These are phyloP conservation scores for Neonectria faginata DNA, from an alignment of 2,329 filamentous ascomycete species.

Conservation along the genomic window DNA sequence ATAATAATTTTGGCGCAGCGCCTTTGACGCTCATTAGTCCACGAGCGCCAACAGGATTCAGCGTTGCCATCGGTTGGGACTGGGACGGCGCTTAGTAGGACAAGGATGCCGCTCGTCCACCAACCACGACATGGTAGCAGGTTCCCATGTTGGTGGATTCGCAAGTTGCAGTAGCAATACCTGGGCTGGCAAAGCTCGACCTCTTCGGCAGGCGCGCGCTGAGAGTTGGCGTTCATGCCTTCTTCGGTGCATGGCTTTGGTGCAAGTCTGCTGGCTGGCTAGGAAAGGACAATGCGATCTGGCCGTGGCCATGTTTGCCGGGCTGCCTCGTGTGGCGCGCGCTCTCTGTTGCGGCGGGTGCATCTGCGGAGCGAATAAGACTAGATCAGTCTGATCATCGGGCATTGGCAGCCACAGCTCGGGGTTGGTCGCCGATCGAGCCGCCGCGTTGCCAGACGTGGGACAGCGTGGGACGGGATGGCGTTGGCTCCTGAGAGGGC, in stretches of 20 bases:
- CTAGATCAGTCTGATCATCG: slow-evolving; percentile 28
- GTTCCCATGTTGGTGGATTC: slow-evolving; percentile 13
- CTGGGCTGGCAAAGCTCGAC: slow-evolving; percentile 13
- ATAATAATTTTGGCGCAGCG: slow-evolving; percentile 29
- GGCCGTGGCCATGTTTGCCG: slow-evolving; percentile 18
- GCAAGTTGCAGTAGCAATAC: slow-evolving; percentile 19
- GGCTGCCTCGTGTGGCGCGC: slow-evolving; percentile 30
- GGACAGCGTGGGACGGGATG: slow-evolving; percentile 24
- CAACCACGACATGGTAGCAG: slow-evolving; percentile 12
- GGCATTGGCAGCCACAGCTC: slow-evolving; percentile 26
- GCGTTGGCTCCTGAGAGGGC: slow-evolving; percentile 12
- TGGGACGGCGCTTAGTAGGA: slow-evolving; percentile 36
- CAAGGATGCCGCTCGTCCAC: slow-evolving; percentile 24
- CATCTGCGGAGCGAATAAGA: slow-evolving; percentile 18
- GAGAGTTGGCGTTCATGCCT: slow-evolving; percentile 9
- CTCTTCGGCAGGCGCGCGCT: slow-evolving; percentile 23
- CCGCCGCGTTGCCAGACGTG: slow-evolving; percentile 13
- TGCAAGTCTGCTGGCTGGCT: slow-evolving; percentile 20
- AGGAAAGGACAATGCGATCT: slow-evolving; percentile 4
- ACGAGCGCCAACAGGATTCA: slow-evolving; percentile 29
- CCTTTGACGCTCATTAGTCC: slow-evolving; percentile 25
- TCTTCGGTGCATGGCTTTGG: slow-evolving; percentile 17
- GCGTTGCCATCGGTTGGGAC: slow-evolving; percentile 14
- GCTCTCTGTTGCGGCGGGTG: slow-evolving; percentile 22
- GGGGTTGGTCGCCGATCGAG: slow-evolving; percentile 22